Evolutionary conservation across 1,284 basidiomycete species (phyloP).

Genomic region (Ceratobasidium sp.): DNA sequence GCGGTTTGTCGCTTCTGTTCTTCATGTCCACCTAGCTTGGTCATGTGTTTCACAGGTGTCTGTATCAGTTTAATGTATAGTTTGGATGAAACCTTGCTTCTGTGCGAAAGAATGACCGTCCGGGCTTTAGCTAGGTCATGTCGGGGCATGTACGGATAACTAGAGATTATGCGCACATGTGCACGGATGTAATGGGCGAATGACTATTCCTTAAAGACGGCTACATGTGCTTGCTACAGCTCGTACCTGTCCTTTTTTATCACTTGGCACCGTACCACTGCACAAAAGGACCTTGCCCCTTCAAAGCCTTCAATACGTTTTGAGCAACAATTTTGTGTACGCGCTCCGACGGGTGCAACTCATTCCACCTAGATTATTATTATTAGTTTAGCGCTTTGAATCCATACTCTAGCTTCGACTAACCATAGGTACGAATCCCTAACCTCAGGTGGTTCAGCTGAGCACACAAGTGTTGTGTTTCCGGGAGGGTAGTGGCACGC

Average conservation of each 20-base stretch:
- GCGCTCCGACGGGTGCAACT: constrained; percentile 22
- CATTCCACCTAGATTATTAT: constrained; percentile 8
- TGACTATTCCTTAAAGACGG: no score
- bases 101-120: no score
- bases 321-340: constrained; percentile 23
- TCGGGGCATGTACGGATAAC: no score
- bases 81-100: not conserved
- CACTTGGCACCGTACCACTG: constrained; percentile 36
- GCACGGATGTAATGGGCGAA: no score
- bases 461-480: constrained; percentile 14
- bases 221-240: no score
- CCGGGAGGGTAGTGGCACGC: constrained; percentile 24
- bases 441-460: constrained; percentile 6
- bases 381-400: not conserved
- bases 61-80: constrained; percentile 20
- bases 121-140: no score
- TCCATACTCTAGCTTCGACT: not conserved
- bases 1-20: not conserved
- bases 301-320: constrained; percentile 9
- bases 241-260: no score
- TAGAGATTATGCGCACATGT: no score
- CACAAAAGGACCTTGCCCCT: constrained; percentile 30
- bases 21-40: not conserved
- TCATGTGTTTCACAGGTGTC: not conserved
- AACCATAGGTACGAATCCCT: constrained; percentile 37